Evolutionary conservation across 2,329 filamentous ascomycete genomes (phyloP).

Genomic region (Aspergillus candidus): DNA sequence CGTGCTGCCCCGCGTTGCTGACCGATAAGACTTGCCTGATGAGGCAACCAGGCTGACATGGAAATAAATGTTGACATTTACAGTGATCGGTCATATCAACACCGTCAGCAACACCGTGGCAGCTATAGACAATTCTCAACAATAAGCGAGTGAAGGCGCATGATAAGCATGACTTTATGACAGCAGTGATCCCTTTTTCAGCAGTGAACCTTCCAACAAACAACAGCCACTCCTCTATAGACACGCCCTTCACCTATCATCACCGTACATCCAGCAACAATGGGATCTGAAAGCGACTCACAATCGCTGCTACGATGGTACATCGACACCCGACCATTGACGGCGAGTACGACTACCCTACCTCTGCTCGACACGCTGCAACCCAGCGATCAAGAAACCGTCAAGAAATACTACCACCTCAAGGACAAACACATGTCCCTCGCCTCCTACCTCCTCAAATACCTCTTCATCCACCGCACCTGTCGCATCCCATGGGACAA

Average conservation of each 20-base stretch:
- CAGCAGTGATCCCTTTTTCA: too few species aligned
- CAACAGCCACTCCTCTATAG: background rate
- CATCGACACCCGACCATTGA: constrained; percentile 37
- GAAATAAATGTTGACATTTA: too few species aligned
- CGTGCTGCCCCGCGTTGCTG: constrained; percentile 14
- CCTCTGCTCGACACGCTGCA: constrained; percentile 38
- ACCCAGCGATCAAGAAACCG: constrained; percentile 45
- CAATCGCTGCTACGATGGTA: constrained; percentile 36
- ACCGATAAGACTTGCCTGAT: too few species aligned
- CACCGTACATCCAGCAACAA: constrained; percentile 3
- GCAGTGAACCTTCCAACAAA: background rate
- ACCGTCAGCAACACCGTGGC: too few species aligned
- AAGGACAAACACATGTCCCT: constrained; percentile 57
- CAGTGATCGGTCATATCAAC: too few species aligned
- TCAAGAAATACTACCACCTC: constrained; percentile 47
- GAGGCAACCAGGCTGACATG: too few species aligned
- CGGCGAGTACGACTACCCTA: constrained; percentile 24
- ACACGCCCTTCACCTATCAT: constrained; percentile 1
- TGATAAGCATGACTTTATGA: too few species aligned
- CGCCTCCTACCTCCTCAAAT: constrained; percentile 57
- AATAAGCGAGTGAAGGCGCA: too few species aligned
- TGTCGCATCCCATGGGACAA: constrained; percentile 53
- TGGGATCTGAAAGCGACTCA: background rate
- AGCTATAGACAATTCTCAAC: too few species aligned
- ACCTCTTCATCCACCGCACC: constrained; percentile 51